A percentile compares a stretch with the other conserved stretches of the same genome.
These are phyloP conservation scores for Saccharomycopsis schoenii DNA, from an alignment of 805 yeast genomes.

Conservation along the genomic window DNA sequence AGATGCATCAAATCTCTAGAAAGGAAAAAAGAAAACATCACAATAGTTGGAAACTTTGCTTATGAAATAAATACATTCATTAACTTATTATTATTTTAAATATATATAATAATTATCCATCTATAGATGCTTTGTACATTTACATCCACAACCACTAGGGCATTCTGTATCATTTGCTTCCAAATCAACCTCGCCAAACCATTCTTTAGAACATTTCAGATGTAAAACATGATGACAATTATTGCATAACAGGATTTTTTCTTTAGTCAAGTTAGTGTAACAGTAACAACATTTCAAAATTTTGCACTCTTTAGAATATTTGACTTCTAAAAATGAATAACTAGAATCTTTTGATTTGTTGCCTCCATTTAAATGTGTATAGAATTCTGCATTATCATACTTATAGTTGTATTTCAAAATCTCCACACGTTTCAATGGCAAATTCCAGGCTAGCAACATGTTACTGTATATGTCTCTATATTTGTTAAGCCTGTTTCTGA, in stretches of 20 bases:
- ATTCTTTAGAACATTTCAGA: constrained; percentile 62
- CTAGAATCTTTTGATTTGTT: constrained; percentile 2
- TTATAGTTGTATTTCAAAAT: constrained; percentile 57
- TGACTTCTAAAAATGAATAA: constrained; percentile 8
- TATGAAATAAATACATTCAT: neutral
- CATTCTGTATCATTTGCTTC: constrained; percentile 36
- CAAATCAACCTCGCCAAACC: constrained; percentile 48
- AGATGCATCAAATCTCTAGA: neutral
- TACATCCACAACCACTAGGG: constrained; percentile 81
- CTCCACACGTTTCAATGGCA: constrained; percentile 71
- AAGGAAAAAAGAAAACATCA: neutral
- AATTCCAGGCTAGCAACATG: constrained; percentile 72
- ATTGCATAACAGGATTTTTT: constrained; percentile 52
- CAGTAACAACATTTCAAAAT: constrained; percentile 55
- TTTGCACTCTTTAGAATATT: constrained; percentile 20
- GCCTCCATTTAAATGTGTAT: constrained; percentile 1
- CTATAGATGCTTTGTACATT: constrained; percentile 35
- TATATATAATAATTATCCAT: no score
- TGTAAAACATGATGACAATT: constrained; percentile 75
- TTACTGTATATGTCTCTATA: constrained; percentile 63
- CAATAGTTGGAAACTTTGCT: neutral
- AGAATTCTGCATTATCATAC: constrained; percentile 19
- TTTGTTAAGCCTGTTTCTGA: constrained; percentile 10
- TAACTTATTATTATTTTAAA: neutral
- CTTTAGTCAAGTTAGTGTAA: constrained; percentile 45